These are phyloP conservation scores for Shiraia bambusicola DNA, from an alignment of 2,329 filamentous ascomycete genomes.

Conservation along the genomic window DNA sequence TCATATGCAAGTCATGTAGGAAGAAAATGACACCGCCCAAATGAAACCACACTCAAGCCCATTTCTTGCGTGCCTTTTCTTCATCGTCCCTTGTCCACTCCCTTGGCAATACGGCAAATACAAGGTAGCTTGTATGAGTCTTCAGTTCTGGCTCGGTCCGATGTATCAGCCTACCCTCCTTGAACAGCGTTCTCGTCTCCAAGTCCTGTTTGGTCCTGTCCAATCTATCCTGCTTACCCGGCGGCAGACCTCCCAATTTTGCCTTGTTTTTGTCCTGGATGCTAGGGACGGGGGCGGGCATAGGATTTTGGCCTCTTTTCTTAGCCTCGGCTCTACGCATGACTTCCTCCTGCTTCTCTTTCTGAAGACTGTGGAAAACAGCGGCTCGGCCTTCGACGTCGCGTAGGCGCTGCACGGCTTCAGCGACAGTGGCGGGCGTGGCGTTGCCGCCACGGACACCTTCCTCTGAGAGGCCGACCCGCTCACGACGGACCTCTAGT, in stretches of 20 bases:
- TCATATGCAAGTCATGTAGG: neutral
- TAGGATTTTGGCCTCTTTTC: constrained; percentile 36
- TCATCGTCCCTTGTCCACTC: constrained; percentile 87
- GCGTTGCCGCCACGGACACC: constrained; percentile 67
- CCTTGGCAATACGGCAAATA: constrained; percentile 86
- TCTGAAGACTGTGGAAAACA: constrained; percentile 58
- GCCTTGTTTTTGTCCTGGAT: constrained; percentile 19
- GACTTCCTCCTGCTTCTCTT: constrained; percentile 48
- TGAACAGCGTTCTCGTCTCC: constrained; percentile 54
- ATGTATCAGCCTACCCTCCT: constrained; percentile 76
- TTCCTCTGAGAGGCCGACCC: constrained; percentile 71
- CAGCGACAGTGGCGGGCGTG: constrained; percentile 71
- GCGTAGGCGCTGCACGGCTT: constrained; percentile 72
- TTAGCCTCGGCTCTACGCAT: constrained; percentile 42
- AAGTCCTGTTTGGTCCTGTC: constrained; percentile 30
- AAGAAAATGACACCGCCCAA: too few relatives aligned
- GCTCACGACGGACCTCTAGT: constrained; percentile 79
- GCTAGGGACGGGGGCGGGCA: constrained; percentile 7
- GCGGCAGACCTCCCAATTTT: constrained; percentile 27
- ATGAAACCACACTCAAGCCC: constrained; percentile 17
- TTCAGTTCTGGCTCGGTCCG: constrained; percentile 86
- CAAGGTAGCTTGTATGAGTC: constrained; percentile 94
- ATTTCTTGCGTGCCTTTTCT: constrained; percentile 56
- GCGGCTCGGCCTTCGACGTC: constrained; percentile 71
- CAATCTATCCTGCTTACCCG: constrained; percentile 34